Base-by-base conservation (phyloP, 345 rosid species). In the Linum tenue region DNA sequence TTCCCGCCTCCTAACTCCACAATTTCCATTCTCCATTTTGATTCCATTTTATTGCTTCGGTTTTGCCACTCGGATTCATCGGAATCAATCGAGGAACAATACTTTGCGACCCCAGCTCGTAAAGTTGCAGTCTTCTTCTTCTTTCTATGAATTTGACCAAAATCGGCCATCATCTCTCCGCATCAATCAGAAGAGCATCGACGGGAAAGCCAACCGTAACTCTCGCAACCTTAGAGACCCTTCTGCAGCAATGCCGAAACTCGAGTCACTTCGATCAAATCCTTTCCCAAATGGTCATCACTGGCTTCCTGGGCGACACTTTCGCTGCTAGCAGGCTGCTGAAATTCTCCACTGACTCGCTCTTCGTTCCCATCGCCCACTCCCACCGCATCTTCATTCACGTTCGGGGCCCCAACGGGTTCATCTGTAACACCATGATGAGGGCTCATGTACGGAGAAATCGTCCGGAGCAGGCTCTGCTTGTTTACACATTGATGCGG, bases 401-500 rank as follows among this genome's bases (percentile, higher is more conserved):
- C 65, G 57, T 79, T 40, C 67, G 74, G 69, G 77, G 69, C 64
- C 76, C 84, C 31, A 85, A 82, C 70, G 84, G 73, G 72, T 81
- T 79, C 71, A 65, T 75, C 35, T 85, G 68, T 60, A 82, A 83
- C 42, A 74, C 81, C 62, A 69, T 83, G 78, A 85, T 85, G 82
- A 82, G 79, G 73, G 77, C 83, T 3, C 74, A 60, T 48, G 41
- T 80, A 5, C 78, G 65, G 62, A 67, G 76, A 36, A 70, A 77
- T 56, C 5, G 39, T 36, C 79, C 85, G 10, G 65, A 67, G n/a
- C 42, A 65, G 10, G 82, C 73, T 44, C 6, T 82, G 31, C 42
- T 7, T 50, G 31, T 85, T 37, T 85, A 82, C 73, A 79, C 74
- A 63, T 65, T 53, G 59, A 85, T 85, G 90, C 70, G 79, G 63